Evolutionary conservation across 2,329 filamentous ascomycete species (phyloP), one percentile per base, ranked within the genome.

Genomic region (Delphinella strobiligena): DNA sequence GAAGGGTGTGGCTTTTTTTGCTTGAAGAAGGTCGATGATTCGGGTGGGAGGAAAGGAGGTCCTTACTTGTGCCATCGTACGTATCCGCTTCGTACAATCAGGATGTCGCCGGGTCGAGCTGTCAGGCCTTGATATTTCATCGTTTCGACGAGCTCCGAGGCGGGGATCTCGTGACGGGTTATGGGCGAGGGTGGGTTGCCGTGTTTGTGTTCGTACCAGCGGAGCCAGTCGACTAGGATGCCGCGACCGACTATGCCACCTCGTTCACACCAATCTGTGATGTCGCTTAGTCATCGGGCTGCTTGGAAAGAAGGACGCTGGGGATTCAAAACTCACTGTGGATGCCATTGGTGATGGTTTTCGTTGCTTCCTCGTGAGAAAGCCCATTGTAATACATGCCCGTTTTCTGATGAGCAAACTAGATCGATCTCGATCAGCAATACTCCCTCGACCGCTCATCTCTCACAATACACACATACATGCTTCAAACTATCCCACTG

Each of bases 51-150:
- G n/a, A n/a, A n/a, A n/a, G n/a, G n/a, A n/a, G n/a, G n/a, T n/a
- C n/a, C n/a, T n/a, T n/a, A n/a, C n/a, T 50, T 48, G 41, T 51
- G 45, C 50, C 48, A 49, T 22, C 46, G 45, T 9, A 46, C 46
- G 18, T 68, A 74, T 15, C 72, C 74, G 0, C 66, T 66, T 17
- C 72, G 66, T 32, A 77, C 60, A 46, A 78, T 63, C 31, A 78
- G 59, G 19, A 78, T 71, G 42, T 78, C 74, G 11, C 74, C 74
- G 3, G 52, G 51, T 4, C 55, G 58, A 31, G 73, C 62, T 1
- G 55, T 52, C 0, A 63, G 61, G 15, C 61, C 58, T 47, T 72
- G 61, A 31, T 59, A 58, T 41, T 54, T 51, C 1, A 27, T 27
- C 22, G 22, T 27, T 12, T 27, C 22, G 22, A 27, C 69, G 24